Evolutionary conservation across 78 protist genomes (phyloP).

Genomic region (Protostelium mycophagum): DNA sequence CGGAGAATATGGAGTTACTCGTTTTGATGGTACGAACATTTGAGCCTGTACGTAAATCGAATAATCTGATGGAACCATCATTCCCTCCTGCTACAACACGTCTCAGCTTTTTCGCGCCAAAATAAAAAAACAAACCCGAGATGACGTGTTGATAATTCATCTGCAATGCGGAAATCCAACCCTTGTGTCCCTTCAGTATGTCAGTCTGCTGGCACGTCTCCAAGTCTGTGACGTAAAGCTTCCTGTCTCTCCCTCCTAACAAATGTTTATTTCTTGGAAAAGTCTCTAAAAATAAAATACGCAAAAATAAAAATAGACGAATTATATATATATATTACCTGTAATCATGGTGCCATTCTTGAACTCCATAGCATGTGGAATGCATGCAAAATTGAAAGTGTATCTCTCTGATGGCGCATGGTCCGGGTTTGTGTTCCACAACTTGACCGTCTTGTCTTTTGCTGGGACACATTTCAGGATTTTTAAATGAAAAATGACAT

Average conservation of each 20-base stretch:
- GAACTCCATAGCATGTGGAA: not conserved
- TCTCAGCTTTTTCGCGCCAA: not conserved
- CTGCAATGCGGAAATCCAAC: not conserved
- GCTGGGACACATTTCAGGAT: not conserved
- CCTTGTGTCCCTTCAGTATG: not conserved
- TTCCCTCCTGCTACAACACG: not conserved
- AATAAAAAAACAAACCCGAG: not conserved
- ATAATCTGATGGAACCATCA: not conserved
- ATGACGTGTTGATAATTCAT: not conserved
- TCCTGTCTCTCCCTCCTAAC: not conserved
- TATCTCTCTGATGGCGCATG: not conserved
- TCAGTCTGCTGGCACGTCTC: not conserved
- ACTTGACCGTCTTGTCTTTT: not conserved
- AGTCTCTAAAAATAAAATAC: too few species aligned
- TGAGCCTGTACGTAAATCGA: not conserved
- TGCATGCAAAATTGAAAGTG: not conserved
- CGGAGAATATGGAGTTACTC: not conserved
- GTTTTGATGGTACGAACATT: not conserved
- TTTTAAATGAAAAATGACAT: not conserved
- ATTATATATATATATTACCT: not conserved
- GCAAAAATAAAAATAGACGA: too few species aligned
- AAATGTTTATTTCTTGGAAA: not conserved
- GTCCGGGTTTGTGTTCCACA: not conserved
- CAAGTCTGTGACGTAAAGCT: not conserved
- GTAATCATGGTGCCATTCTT: not conserved